Base-by-base conservation (phyloP, 163 green algal genomes). In the Prototheca wickerhamii region DNA sequence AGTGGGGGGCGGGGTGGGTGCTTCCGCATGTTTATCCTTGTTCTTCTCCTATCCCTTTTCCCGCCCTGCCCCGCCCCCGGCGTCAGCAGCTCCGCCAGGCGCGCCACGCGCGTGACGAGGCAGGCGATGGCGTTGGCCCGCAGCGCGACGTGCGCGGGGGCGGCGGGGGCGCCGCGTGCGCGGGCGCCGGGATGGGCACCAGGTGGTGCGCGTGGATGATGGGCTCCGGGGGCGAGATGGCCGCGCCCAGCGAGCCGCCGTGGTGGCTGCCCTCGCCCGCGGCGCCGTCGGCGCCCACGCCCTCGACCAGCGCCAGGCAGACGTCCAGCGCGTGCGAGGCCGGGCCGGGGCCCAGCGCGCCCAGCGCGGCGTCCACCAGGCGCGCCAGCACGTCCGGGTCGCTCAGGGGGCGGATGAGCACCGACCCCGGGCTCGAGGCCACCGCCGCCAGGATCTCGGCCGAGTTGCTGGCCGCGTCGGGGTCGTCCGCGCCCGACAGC, bases 381-480 rank as follows among this genome's bases (percentile, higher is more conserved):
- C 40, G 53, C 35, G 76, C 25, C 37, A 86, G 53, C 37, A 74
- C 70, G 2, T 70, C 52, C 2, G 65, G 59, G 25, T 44, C 46
- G 4, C 60, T 66, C 43, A 86, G 52, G 7, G 51, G 53, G 18
- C 23, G 29, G 2, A 86, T 86, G 20, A 98, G 80, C 0, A 86
- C 81, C 3, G 83, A 93, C 4, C 78, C 78, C 58, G 89, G 82
- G 2, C 81, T 86, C 58, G 91, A 80, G 2, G 90, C 91, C 28
- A 98, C 87, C 26, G 89, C 85, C 7, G 84, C 86, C 35, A 98
- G 72, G 53, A 96, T 86, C 60, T 97, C 91, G 0, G 90, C 91
- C 26, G 85, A 84, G 63, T 98, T 96, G 57, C 69, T 61, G 33
- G 77, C 61, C 56, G 66, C 74, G 28, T 79, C 74, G 20, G 61